Conservation (phyloP, 2,329 filamentous ascomycete genomes). For the Myriosclerotinia duriaeana region DNA sequence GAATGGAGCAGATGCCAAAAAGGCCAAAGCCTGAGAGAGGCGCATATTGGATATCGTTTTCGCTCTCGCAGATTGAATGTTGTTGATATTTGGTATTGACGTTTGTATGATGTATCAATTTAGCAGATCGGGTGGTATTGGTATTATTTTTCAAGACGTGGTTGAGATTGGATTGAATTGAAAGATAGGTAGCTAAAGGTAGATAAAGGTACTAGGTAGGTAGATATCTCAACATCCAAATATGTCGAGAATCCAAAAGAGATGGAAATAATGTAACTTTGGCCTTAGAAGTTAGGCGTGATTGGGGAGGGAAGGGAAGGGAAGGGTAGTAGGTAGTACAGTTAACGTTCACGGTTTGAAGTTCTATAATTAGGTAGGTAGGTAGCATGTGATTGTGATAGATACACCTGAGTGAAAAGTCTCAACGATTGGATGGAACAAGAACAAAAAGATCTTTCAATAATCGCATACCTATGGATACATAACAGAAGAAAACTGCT, state of each 20-base stretch:
- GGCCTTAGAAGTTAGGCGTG: constrained; percentile 16
- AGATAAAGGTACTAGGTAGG: no score
- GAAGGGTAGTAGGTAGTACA: not conserved
- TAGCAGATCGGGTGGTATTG: not conserved
- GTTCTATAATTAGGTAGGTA: constrained; percentile 13
- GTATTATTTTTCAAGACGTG: not conserved
- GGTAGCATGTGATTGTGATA: not conserved
- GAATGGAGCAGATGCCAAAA: constrained; percentile 31
- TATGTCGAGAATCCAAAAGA: not conserved
- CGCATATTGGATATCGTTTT: constrained; percentile 30
- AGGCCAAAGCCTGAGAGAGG: constrained; percentile 28
- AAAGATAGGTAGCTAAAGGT: not conserved
- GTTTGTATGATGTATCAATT: not conserved
- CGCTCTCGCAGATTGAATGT: constrained; percentile 13
- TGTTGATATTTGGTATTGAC: not conserved
- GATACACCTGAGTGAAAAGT: not conserved
- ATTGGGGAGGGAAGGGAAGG: not conserved
- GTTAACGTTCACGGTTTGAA: constrained; percentile 4
- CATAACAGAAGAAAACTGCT: no score
- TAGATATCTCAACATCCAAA: not conserved
- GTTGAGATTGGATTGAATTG: not conserved
- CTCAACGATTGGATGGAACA: not conserved
- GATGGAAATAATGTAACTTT: not conserved
- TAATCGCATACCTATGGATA: no score
- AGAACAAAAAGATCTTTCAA: no score